A percentile compares a stretch with the other conserved stretches of the same genome.
Evolutionary conservation across 2,329 filamentous ascomycete species (phyloP).

Genomic region (Trichoderma harzianum): DNA sequence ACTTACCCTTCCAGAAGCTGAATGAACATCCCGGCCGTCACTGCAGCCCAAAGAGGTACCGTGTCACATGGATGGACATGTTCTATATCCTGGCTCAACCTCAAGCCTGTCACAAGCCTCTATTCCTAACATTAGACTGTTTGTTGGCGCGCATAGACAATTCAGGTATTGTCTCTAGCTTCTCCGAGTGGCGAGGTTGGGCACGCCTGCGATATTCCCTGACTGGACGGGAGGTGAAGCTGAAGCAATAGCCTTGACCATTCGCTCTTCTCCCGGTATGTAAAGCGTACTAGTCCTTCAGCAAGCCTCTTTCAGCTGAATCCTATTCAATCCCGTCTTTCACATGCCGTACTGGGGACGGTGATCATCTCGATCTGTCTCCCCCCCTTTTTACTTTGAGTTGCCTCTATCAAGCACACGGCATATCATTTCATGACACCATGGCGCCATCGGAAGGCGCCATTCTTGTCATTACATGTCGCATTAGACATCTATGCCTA

Average conservation of each 20-base stretch:
- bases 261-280: background rate
- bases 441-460: conserved; percentile 10
- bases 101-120: background rate
- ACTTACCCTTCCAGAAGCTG: background rate
- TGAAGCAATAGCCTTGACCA: background rate
- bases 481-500: background rate
- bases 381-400: background rate
- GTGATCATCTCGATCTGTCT: background rate
- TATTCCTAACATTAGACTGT: background rate
- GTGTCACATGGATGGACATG: background rate
- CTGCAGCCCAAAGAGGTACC: background rate
- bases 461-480: background rate
- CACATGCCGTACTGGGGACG: background rate
- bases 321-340: background rate
- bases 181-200: background rate
- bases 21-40: background rate
- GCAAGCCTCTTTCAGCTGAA: background rate
- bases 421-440: background rate
- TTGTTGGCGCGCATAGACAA: background rate
- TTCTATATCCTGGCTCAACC: background rate
- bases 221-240: background rate
- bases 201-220: background rate
- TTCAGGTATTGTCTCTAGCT: background rate
- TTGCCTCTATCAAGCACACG: background rate
- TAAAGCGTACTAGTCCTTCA: background rate